Conservation (phyloP, 2,329 filamentous ascomycete genomes). For the Aspergillus sp. region DNA sequence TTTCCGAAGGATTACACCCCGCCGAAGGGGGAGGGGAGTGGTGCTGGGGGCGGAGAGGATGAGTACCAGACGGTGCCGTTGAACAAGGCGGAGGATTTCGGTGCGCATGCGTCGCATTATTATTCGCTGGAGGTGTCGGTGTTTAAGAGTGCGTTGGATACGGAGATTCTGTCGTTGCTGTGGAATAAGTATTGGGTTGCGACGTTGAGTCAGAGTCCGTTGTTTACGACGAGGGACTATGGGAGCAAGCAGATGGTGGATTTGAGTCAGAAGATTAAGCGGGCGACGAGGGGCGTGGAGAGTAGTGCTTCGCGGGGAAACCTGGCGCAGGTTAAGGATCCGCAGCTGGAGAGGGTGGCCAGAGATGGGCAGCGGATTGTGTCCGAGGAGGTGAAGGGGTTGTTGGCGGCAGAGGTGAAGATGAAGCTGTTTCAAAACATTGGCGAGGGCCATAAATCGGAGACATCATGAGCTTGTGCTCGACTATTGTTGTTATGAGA, state of each 20-base stretch:
- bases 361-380: constrained; percentile 60
- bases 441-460: constrained; percentile 26
- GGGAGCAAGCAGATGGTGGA: constrained; percentile 90
- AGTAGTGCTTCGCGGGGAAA: constrained; percentile 32
- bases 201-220: constrained; percentile 85
- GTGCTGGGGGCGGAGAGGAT: constrained; percentile 24
- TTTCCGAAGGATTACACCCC: constrained; percentile 75
- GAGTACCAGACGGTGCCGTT: constrained; percentile 68
- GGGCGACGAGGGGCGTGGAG: constrained; percentile 55
- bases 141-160: constrained; percentile 91
- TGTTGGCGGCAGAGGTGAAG: constrained; percentile 54
- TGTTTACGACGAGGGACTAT: constrained; percentile 91
- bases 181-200: constrained; percentile 99
- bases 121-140: constrained; percentile 89
- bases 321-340: constrained; percentile 42
- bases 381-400: constrained; percentile 54
- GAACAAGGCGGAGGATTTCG: constrained; percentile 94
- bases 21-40: constrained; percentile 47
- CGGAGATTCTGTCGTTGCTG: constrained; percentile 79
- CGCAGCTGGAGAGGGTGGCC: constrained; percentile 55
- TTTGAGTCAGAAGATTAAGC: constrained; percentile 76
- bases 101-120: constrained; percentile 86
- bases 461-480: constrained; percentile 15
- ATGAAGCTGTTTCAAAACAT: constrained; percentile 53
- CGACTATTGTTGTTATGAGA: not conserved